These are phyloP conservation scores for Fusarium multiceps DNA, from an alignment of 2,329 filamentous ascomycete species.

Conservation along the genomic window DNA sequence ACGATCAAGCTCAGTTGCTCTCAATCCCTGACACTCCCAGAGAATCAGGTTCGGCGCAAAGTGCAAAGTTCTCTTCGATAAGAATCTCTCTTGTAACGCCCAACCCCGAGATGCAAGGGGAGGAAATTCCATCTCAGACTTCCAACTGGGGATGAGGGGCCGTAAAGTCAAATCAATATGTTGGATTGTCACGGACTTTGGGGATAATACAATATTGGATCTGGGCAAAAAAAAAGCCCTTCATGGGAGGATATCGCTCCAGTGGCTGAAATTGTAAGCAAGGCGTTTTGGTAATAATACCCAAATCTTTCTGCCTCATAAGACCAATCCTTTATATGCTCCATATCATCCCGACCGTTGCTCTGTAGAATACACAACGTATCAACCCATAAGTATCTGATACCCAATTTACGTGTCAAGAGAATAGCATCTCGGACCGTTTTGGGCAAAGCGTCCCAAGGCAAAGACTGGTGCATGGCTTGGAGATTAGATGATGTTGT, in stretches of 20 bases:
- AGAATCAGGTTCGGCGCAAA: not conserved
- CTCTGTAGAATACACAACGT: constrained; percentile 3
- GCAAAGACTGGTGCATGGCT: not conserved
- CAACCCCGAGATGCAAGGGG: not conserved
- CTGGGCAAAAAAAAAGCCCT: not conserved
- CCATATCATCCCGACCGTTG: not conserved
- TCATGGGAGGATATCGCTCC: not conserved
- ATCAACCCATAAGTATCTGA: not conserved
- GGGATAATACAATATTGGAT: not conserved
- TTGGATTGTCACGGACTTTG: not conserved
- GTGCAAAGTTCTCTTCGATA: not conserved
- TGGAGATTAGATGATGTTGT: not conserved
- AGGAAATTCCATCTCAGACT: accelerated
- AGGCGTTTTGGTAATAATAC: not conserved
- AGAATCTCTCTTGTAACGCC: not conserved
- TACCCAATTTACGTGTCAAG: not conserved
- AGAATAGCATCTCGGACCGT: not conserved
- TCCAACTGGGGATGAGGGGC: accelerated
- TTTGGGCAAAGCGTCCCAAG: not conserved
- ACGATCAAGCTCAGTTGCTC: not conserved
- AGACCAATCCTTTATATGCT: not conserved
- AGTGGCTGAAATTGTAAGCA: not conserved
- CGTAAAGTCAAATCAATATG: accelerated
- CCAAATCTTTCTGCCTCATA: not conserved
- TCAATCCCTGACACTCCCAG: not conserved